A percentile compares a stretch with the other conserved stretches of the same genome.
Evolutionary conservation across 73 alveolate species (phyloP).

Genomic region (Stentor roeselii): DNA sequence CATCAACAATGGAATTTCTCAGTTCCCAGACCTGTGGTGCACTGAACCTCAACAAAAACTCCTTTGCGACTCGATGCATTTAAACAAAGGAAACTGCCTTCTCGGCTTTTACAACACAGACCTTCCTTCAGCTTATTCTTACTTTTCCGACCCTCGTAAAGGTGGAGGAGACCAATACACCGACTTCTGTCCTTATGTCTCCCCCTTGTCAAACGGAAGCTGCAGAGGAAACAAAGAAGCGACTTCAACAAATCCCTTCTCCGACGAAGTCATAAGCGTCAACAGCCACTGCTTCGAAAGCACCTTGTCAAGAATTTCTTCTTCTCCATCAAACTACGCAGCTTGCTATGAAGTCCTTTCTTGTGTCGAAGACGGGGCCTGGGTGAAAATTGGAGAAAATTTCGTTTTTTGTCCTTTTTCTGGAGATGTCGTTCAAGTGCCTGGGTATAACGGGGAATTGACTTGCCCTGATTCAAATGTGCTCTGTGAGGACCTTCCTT

Average conservation of each 20-base stretch:
- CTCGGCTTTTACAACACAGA: neutral
- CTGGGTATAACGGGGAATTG: constrained; percentile 5
- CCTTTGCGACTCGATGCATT: neutral
- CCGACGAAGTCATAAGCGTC: neutral
- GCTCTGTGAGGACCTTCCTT: neutral
- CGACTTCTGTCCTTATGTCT: constrained; percentile 19
- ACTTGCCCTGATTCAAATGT: constrained; percentile 11
- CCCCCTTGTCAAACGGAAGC: neutral
- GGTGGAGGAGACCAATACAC: neutral
- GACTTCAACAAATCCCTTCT: neutral
- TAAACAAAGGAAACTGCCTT: neutral
- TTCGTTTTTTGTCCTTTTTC: neutral
- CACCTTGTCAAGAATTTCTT: neutral
- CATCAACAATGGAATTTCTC: neutral
- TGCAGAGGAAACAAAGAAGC: neutral
- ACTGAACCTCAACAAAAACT: neutral
- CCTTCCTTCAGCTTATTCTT: neutral
- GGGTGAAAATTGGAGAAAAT: neutral
- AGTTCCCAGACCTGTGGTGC: neutral
- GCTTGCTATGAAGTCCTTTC: neutral
- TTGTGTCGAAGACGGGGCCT: neutral
- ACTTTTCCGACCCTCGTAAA: neutral
- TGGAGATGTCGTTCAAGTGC: neutral
- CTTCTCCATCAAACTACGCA: neutral
- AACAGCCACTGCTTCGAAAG: neutral